These are phyloP conservation scores for Lathyrus tuberosus DNA, from an alignment of 306 rosid species.

Conservation along the genomic window DNA sequence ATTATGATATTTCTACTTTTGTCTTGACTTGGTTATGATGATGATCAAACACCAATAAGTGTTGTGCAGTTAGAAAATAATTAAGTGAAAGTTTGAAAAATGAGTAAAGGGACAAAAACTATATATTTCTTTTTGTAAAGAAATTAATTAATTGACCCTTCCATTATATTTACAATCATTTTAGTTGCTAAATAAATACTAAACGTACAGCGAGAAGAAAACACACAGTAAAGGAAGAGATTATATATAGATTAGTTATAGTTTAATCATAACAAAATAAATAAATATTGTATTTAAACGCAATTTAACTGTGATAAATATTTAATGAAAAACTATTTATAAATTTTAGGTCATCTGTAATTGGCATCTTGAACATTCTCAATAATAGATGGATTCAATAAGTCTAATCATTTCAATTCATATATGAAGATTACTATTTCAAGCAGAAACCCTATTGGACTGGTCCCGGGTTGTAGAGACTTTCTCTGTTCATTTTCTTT, in stretches of 20 bases:
- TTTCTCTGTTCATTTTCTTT: slow-evolving; percentile 41
- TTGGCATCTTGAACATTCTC: too few relatives aligned
- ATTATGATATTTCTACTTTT: slow-evolving; percentile 39
- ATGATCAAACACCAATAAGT: slow-evolving; percentile 36
- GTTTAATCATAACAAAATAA: too few relatives aligned
- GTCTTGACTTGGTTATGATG: slow-evolving; percentile 35
- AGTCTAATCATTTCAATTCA: background rate
- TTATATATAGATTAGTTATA: too few relatives aligned
- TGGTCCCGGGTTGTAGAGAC: slow-evolving; percentile 49
- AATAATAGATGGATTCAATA: slow-evolving; percentile 6
- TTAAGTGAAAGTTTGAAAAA: slow-evolving; percentile 31
- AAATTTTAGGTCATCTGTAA: too few relatives aligned
- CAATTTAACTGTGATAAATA: slow-evolving; percentile 30
- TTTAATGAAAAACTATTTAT: slow-evolving; percentile 21
- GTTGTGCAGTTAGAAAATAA: slow-evolving; percentile 36
- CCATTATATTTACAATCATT: slow-evolving; percentile 34
- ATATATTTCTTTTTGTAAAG: slow-evolving; percentile 19
- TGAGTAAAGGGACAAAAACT: slow-evolving; percentile 21
- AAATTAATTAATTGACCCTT: slow-evolving; percentile 38
- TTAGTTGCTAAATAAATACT: background rate
- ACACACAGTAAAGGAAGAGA: too few relatives aligned
- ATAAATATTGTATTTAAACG: background rate
- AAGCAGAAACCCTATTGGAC: slow-evolving; percentile 39
- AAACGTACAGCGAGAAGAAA: too few relatives aligned
- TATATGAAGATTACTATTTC: slow-evolving; percentile 6